phyloP scores from a whole-genome alignment of 768 basidiomycete genomes.

The Leccinum variicolor region DNA sequence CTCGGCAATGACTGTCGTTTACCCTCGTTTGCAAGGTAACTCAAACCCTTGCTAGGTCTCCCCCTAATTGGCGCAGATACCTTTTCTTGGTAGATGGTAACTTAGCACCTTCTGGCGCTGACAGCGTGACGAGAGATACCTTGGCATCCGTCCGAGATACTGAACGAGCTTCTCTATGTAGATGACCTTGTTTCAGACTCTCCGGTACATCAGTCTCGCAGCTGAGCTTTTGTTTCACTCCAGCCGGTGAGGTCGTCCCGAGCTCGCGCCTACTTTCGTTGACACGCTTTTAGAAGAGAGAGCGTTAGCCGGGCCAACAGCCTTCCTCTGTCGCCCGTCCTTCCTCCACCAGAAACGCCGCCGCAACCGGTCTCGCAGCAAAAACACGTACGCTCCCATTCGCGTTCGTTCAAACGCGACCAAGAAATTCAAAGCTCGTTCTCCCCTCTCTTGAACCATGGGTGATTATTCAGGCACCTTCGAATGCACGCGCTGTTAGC shows the following conservation, averaged over 20 bases:
- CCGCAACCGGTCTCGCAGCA: not conserved
- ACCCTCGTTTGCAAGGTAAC: too few species aligned
- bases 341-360: not conserved
- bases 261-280: constrained; percentile 8
- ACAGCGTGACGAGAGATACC: too few species aligned
- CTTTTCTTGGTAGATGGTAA: too few species aligned
- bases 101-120: too few species aligned
- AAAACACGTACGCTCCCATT: not conserved
- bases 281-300: constrained; percentile 9
- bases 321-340: constrained; percentile 3
- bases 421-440: not conserved
- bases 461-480: constrained; percentile 6
- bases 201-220: constrained; percentile 4
- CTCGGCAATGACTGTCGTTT: too few species aligned
- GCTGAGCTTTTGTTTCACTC: constrained; percentile 22
- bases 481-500: constrained; percentile 11
- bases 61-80: too few species aligned
- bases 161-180: not conserved
- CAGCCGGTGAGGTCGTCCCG: constrained; percentile 7
- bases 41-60: too few species aligned
- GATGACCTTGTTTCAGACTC: constrained; percentile 29
- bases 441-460: not conserved
- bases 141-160: too few species aligned
- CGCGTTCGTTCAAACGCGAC: constrained; percentile 18
- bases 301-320: too few species aligned